Conservation (phyloP, 1,139 yeast genomes). For the Blastobotrys arbuscula region DNA sequence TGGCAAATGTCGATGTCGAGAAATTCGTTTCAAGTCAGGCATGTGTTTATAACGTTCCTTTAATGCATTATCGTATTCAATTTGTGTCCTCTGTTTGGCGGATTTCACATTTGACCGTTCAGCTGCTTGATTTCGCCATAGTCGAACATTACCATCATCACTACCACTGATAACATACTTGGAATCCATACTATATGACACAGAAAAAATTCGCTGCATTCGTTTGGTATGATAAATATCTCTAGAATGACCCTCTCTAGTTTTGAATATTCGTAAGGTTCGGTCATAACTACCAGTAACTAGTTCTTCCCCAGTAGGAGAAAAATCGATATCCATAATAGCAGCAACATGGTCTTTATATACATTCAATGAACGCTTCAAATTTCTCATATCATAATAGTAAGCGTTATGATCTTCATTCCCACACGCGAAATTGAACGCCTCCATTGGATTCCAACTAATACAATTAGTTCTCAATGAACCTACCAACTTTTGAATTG, state of each 20-base stretch:
- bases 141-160: constrained; percentile 89
- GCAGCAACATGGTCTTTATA: constrained; percentile 97
- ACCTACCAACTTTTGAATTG: constrained; percentile 85
- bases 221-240: constrained; percentile 95
- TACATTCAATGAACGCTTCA: constrained; percentile 71
- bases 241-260: constrained; percentile 82
- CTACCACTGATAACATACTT: constrained; percentile 85
- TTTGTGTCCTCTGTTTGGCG: constrained; percentile 69
- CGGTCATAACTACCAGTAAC: constrained; percentile 96
- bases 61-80: constrained; percentile 86
- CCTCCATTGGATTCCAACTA: constrained; percentile 98
- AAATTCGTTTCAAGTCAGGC: constrained; percentile 91
- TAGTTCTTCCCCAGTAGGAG: constrained; percentile 95
- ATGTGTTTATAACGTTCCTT: constrained; percentile 89
- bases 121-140: constrained; percentile 87
- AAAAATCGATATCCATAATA: constrained; percentile 87
- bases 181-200: constrained; percentile 80
- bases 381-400: constrained; percentile 92
- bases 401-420: constrained; percentile 94
- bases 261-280: constrained; percentile 73
- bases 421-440: constrained; percentile 87
- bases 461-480: constrained; percentile 78
- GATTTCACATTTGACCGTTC: constrained; percentile 80
- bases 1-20: constrained; percentile 90
- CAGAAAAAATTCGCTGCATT: constrained; percentile 91